phyloP scores from a whole-genome alignment of 495 filamentous ascomycete species.

The Tetracladium marchalianum region DNA sequence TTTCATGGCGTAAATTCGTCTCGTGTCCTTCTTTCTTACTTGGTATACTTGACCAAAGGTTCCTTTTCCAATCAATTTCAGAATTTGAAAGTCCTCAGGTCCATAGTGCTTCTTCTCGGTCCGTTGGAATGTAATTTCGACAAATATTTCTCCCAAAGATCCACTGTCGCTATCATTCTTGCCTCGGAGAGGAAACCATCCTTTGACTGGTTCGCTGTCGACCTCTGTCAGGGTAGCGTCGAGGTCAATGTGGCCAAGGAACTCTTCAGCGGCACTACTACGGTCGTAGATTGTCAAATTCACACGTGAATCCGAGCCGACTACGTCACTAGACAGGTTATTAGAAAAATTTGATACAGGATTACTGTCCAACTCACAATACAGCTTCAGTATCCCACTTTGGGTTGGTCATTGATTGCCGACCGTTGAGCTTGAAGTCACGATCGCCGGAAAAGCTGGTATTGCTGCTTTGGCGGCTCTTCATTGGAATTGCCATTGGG shows the following conservation, averaged over 20 bases:
- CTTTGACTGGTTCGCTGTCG: slow-evolving; percentile 60
- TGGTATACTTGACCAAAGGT: slow-evolving; percentile 99
- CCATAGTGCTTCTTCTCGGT: slow-evolving; percentile 91
- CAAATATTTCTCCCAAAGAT: slow-evolving; percentile 83
- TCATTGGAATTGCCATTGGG: slow-evolving; percentile 93
- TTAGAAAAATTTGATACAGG: slow-evolving; percentile 24
- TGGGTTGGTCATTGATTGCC: slow-evolving; percentile 69
- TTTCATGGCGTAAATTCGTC: slow-evolving; percentile 97
- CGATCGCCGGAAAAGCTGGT: slow-evolving; percentile 67
- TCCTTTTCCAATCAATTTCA: slow-evolving; percentile 95
- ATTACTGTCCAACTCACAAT: slow-evolving; percentile 56
- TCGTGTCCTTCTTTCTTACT: slow-evolving; percentile 95
- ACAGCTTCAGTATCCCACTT: slow-evolving; percentile 93
- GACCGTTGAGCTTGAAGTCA: slow-evolving; percentile 49
- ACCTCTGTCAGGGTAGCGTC: slow-evolving; percentile 52
- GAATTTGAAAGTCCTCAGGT: slow-evolving; percentile 91
- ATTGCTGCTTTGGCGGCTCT: slow-evolving; percentile 87
- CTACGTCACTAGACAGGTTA: slow-evolving; percentile 65
- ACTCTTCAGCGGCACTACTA: slow-evolving; percentile 67
- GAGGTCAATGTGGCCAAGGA: slow-evolving; percentile 82
- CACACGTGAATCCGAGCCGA: slow-evolving; percentile 83
- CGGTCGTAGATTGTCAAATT: slow-evolving; percentile 93
- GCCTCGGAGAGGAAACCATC: slow-evolving; percentile 74
- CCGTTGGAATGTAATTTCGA: slow-evolving; percentile 77
- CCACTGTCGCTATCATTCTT: slow-evolving; percentile 45